Base-by-base conservation (phyloP, 1,139 yeast species). In the Geotrichum histeridarum region DNA sequence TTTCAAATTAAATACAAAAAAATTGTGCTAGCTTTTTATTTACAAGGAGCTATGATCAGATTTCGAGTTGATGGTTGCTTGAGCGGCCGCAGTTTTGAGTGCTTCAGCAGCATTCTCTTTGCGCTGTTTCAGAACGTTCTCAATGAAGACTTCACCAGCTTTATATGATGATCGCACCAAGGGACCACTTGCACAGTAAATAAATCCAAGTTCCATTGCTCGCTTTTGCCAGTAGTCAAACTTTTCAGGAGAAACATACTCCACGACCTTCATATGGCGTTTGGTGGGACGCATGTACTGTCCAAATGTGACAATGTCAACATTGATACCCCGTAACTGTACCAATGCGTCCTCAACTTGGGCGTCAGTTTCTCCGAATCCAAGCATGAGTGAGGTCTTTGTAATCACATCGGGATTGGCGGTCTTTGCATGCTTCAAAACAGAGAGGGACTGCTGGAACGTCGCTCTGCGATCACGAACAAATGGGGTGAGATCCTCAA, bases 271-370 rank as follows among this genome's bases (percentile, higher is more conserved):
- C 95, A 94, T 89, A 70, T 94, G 99, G 66, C 98, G 83, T 73
- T 88, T 93, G 1, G 99, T 94, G 45, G 99, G 99, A 67, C 98
- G 81, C 99, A 94, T 94, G 71, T 94, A 94, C 73, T 94, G 99
- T 42, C 99, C 99, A 72, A 94, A 93, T 0, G 99, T 94, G 27
- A 94, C 96, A 53, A 94, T 96, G 66, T 94, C 99, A 69, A 96
- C 94, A 8, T 78, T 75, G 52, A 85, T 80, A 18, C 72, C 81
- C 60, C 99, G 80, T 62, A 94, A 76, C 68, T 89, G 95, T 56
- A 70, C 75, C 64, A 94, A 70, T 0, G 98, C 84, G 62, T 82
- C 83, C 65, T 83, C 68, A 27, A 94, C 72, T 71, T 93, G 97
- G 48, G 84, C 96, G 67, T 93, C 99, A 6, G 90, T 82, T 70